A percentile compares a stretch with the other conserved stretches of the same genome.
Evolutionary conservation across 768 basidiomycete genomes (phyloP).

Genomic region (Lactarius evosmus): DNA sequence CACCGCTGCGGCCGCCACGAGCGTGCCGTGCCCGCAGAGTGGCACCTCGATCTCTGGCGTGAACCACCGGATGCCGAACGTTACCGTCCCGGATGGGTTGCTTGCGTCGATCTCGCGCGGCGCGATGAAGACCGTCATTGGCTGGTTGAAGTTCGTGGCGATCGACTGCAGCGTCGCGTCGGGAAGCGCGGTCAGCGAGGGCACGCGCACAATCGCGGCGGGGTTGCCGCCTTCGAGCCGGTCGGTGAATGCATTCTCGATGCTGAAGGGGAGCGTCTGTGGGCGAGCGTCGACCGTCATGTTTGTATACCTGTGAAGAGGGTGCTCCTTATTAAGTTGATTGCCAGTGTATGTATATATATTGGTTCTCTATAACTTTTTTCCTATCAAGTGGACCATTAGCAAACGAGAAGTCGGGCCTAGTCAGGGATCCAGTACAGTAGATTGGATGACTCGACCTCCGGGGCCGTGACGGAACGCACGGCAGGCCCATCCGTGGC

Average conservation of each 20-base stretch:
- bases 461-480: not conserved
- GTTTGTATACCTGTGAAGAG: not conserved
- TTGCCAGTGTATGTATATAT: not conserved
- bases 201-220: conserved; percentile 35
- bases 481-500: no score
- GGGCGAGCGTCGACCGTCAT: conserved; percentile 7
- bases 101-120: not conserved
- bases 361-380: no score
- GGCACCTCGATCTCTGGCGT: conserved; percentile 30
- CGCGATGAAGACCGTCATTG: conserved; percentile 29
- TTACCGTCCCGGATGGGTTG: not conserved
- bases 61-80: conserved; percentile 34
- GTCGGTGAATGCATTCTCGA: conserved; percentile 37
- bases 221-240: conserved; percentile 34
- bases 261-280: conserved; percentile 25
- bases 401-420: no score
- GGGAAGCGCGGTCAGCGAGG: conserved; percentile 17
- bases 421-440: not conserved
- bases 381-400: no score
- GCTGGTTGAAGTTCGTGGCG: conserved; percentile 29
- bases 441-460: not conserved
- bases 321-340: no score
- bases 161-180: conserved; percentile 27
- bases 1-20: conserved; percentile 31
- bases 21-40: conserved; percentile 38